These are phyloP conservation scores for Allomyces arbusculus DNA, from an alignment of 192 early-diverging fungal species.

Conservation along the genomic window DNA sequence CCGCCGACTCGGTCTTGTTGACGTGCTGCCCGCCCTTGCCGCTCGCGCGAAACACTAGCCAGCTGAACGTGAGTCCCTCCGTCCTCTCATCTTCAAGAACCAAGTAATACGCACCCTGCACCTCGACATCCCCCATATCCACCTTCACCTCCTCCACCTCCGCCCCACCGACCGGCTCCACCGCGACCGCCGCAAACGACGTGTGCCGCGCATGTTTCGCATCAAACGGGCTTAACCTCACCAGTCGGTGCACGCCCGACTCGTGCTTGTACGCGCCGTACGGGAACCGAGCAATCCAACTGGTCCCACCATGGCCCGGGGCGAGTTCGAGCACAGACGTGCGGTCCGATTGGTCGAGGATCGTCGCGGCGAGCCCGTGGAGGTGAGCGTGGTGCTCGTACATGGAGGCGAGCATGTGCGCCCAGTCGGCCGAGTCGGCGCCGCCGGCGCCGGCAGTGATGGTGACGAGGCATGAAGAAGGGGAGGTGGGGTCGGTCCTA, in stretches of 20 bases:
- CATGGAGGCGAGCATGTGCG: neutral
- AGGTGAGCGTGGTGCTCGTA: neutral
- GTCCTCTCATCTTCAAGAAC: too few species aligned
- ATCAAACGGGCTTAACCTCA: constrained; percentile 28
- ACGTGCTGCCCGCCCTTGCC: constrained; percentile 39
- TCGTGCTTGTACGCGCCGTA: constrained; percentile 33
- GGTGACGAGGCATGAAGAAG: neutral
- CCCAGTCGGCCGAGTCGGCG: neutral
- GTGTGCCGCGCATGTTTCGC: constrained; percentile 29
- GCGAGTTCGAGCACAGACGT: neutral
- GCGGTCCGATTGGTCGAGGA: neutral
- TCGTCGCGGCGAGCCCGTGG: neutral
- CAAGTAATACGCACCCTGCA: too few species aligned
- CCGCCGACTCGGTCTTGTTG: constrained; percentile 31
- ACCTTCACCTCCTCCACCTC: constrained; percentile 3
- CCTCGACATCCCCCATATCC: constrained; percentile 3
- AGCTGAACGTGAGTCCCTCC: too few species aligned
- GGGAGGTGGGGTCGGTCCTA: too few species aligned
- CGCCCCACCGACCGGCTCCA: neutral
- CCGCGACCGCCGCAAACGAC: constrained; percentile 18
- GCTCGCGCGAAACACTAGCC: neutral
- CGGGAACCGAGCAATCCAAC: constrained; percentile 15
- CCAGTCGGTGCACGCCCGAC: constrained; percentile 27
- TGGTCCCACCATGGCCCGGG: too few species aligned
- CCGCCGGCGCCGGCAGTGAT: neutral